A percentile compares a stretch with the other conserved stretches of the same genome.
phyloP scores from a whole-genome alignment of 129 eudicot genomes.

The Kitagawia praeruptora region DNA sequence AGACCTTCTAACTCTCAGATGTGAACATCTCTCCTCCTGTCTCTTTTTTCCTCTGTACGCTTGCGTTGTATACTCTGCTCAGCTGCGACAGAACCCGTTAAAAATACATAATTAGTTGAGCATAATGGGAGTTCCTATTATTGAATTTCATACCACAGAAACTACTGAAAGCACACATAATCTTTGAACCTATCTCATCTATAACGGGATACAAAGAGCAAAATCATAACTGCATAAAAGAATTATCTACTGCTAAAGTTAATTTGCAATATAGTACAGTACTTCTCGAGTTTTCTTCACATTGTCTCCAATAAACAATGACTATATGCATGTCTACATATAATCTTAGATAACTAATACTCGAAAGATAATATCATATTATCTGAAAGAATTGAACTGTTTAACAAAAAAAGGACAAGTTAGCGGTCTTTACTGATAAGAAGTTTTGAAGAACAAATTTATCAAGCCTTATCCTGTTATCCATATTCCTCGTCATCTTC shows the following conservation, averaged over 20 bases:
- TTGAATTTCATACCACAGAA: neutral
- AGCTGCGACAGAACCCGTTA: neutral
- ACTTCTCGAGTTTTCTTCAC: neutral
- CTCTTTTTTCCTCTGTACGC: neutral
- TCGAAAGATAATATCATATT: too few relatives aligned
- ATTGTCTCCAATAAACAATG: neutral
- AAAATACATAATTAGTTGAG: neutral
- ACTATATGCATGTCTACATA: neutral
- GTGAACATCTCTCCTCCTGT: slow-evolving; percentile 1
- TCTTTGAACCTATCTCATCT: neutral
- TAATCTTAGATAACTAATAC: neutral
- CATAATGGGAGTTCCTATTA: neutral
- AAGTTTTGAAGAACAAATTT: neutral
- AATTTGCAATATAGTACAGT: neutral
- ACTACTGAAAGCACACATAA: neutral
- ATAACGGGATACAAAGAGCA: neutral
- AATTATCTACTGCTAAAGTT: neutral
- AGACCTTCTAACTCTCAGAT: neutral
- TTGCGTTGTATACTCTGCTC: slow-evolving; percentile 3
- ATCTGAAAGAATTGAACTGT: neutral
- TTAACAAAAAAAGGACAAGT: neutral
- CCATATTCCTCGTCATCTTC: neutral
- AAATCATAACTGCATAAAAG: neutral
- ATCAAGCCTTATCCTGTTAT: neutral
- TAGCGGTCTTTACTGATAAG: neutral